Evolutionary conservation across 2,329 filamentous ascomycete genomes (phyloP), one percentile per base, ranked within the genome.

Genomic region (Trichoderma polysporum): DNA sequence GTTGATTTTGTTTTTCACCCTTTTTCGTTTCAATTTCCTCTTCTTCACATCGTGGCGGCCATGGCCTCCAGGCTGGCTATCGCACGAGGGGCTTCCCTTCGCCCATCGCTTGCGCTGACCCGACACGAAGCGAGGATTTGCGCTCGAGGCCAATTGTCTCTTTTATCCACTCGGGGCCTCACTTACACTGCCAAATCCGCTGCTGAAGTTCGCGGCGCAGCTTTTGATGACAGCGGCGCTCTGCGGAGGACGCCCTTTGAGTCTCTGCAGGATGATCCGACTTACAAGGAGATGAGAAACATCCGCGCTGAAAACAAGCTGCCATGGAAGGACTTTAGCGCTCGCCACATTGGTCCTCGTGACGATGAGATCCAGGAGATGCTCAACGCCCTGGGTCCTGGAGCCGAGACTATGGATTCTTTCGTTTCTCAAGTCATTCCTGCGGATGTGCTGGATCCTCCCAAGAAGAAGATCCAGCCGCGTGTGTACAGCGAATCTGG

Each of bases 341-440:
- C 90, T 67, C 88, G 94, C 57, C 94, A 97, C 80, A 97, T 97
- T 80, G 94, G 94, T 1, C 93, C 93, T 3, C 89, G 90, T 60
- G 84, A 89, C 37, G 81, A 84, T 52, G 89, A 91, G 64, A 86
- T 89, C 1, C 82, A 88, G 71, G 83, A 89, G 74, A 97, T 98
- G 94, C 88, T 97, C 68, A 86, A 89, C 73, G 85, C 85, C 1
- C 83, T 98, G 47, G 89, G 92, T 68, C 92, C 93, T 19, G 91
- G 92, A 0, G 90, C 84, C 10, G 82, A 84, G 68, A 89, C 85
- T 53, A 79, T 98, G 67, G 93, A 97, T 70, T 88, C 92, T 31
- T 97, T 98, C 75, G 87, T 97, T 49, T 83, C 86, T 73, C 88
- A 97, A 79, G 94, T 97, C 57, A 84, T 98, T 17, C 94, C 94